These are phyloP conservation scores for Crithidia brevicula DNA, from an alignment of 208 protist genomes.

Conservation along the genomic window DNA sequence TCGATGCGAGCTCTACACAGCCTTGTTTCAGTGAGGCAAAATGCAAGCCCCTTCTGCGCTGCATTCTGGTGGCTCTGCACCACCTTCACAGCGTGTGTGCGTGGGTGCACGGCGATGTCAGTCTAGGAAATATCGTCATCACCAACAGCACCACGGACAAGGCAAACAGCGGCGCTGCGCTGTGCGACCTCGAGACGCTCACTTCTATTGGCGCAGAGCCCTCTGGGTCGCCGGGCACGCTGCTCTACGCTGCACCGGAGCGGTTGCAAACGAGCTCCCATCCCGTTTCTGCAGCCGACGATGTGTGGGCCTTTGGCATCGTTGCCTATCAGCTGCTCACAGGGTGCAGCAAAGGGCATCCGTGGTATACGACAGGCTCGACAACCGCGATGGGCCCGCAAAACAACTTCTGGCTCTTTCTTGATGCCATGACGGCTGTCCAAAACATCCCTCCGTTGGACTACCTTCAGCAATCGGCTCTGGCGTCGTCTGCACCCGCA, in stretches of 20 bases:
- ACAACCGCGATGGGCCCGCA: background rate
- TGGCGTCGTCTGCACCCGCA: conserved; percentile 13
- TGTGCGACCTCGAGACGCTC: conserved; percentile 36
- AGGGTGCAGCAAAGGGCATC: conserved; percentile 30
- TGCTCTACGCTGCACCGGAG: conserved; percentile 48
- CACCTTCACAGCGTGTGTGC: conserved; percentile 47
- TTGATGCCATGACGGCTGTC: conserved; percentile 8
- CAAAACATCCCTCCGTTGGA: background rate
- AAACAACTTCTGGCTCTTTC: conserved; percentile 23
- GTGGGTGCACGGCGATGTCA: conserved; percentile 68
- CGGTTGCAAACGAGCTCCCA: conserved; percentile 13
- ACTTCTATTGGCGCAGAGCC: conserved; percentile 14
- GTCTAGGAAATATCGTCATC: conserved; percentile 62
- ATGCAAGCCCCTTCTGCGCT: conserved; percentile 23
- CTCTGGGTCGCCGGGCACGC: conserved; percentile 17
- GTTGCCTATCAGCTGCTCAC: conserved; percentile 47
- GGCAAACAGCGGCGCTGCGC: background rate
- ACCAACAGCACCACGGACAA: background rate
- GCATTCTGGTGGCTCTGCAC: conserved; percentile 46
- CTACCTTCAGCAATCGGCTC: conserved; percentile 1
- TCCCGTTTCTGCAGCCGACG: conserved; percentile 17
- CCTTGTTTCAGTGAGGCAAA: conserved; percentile 4
- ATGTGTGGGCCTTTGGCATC: conserved; percentile 68
- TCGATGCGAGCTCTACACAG: background rate
- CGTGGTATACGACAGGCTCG: too few species aligned